Evolutionary conservation across 768 basidiomycete species (phyloP), one percentile per base, ranked within the genome.

Genomic region (Neoboletus brunneissimus): DNA sequence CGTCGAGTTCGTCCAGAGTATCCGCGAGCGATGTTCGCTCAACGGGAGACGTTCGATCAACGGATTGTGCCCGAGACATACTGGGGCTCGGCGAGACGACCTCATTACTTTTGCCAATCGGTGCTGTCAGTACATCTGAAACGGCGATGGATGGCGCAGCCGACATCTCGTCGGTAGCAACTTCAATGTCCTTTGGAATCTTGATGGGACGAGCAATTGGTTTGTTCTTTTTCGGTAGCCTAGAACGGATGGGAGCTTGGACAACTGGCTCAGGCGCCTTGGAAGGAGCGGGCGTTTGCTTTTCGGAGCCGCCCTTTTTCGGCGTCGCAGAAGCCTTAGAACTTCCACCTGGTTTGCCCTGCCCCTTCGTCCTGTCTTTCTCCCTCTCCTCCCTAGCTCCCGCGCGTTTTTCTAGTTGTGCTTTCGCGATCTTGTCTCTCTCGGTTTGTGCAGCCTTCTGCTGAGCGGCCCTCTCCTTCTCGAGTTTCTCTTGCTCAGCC

Each of bases 191-290:
- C 67, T 82, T 87, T 2, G 79, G 76, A 38, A 83, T 76, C 57
- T 76, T 83, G 62, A 83, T 77, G 12, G 81, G 78, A 62, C 85
- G 87, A 49, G 81, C 56, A 43, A 78, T 61, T 0, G 88, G 87
- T 64, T 86, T 91, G 63, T 77, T 88, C 71, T 92, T 92, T 78
- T 91, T 92, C 6, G 90, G 87, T 72, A 89, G 86, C 70, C 86
- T 91, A 23, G 90, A 91, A 40, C 90, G 75, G 34, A 92, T 81
- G 18, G 90, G 89, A 12, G 83, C 84, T 64, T 91, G 90, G 4
- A 77, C 64, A 5, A 71, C 66, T n/a, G 76, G 72, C 44, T 81
- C 78, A 4, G 61, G 60, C 4, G 32, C 51, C 49, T 64, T 67
- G n/a, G 59, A 41, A 35, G 67, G 50, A 5, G 57, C 44, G 11